Evolutionary conservation across 768 basidiomycete genomes (phyloP).

Genomic region (Dentipellis sp.): DNA sequence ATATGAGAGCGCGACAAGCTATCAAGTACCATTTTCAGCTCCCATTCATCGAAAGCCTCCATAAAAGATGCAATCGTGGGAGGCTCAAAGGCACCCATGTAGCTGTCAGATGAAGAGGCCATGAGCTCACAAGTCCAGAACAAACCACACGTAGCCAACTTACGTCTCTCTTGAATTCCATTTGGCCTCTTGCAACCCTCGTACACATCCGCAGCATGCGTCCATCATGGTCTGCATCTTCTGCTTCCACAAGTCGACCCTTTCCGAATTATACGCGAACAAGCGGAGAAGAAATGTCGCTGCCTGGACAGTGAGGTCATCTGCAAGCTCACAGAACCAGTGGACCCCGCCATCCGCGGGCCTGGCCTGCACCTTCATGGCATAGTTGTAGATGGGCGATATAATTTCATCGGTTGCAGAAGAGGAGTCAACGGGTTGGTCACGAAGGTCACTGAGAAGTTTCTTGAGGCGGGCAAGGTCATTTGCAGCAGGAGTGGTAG

Average conservation of each 20-base stretch:
- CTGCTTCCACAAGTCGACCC: constrained; percentile 56
- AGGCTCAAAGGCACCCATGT: constrained; percentile 58
- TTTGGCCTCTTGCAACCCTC: constrained; percentile 57
- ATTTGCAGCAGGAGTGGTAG: not conserved
- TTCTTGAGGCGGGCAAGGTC: constrained; percentile 28
- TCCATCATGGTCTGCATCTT: constrained; percentile 45
- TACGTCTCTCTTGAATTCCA: constrained; percentile 59
- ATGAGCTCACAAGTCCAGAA: not conserved
- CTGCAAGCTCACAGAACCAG: constrained; percentile 73
- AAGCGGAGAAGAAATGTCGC: constrained; percentile 79
- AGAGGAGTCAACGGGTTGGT: constrained; percentile 44
- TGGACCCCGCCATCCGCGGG: constrained; percentile 32
- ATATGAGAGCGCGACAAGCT: constrained; percentile 14
- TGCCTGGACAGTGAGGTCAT: constrained; percentile 45
- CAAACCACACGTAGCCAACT: constrained; percentile 23
- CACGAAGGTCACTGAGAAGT: constrained; percentile 47
- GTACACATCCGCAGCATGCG: constrained; percentile 64
- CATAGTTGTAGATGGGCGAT: constrained; percentile 38
- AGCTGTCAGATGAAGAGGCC: constrained; percentile 36
- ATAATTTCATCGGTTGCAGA: constrained; percentile 41
- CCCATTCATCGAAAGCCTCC: constrained; percentile 55
- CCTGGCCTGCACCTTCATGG: constrained; percentile 36
- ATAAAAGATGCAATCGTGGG: constrained; percentile 50
- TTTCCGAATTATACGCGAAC: constrained; percentile 60
- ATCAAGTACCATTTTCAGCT: constrained; percentile 42